These are phyloP conservation scores for Camillea tinctor DNA, from an alignment of 2,329 filamentous ascomycete species.

Conservation along the genomic window DNA sequence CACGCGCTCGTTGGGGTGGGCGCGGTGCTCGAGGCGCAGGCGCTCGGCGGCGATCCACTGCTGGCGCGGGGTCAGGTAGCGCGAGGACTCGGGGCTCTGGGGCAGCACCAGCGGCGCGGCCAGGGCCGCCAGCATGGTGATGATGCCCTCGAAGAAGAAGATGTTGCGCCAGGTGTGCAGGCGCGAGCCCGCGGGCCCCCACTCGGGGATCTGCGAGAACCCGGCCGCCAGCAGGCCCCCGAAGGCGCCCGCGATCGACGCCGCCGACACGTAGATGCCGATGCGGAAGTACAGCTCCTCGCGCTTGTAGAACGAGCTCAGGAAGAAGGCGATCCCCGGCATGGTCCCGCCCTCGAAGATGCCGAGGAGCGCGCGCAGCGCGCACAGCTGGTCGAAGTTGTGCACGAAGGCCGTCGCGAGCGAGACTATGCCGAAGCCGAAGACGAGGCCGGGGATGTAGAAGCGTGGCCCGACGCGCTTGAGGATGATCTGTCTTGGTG, in stretches of 20 bases:
- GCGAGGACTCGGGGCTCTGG: conserved; percentile 45
- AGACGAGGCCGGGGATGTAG: conserved; percentile 53
- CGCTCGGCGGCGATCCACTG: conserved; percentile 52
- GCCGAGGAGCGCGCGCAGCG: conserved; percentile 48
- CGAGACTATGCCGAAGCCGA: conserved; percentile 55
- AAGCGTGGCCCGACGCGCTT: conserved; percentile 52
- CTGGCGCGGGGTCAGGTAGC: conserved; percentile 52
- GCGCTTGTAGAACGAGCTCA: conserved; percentile 56
- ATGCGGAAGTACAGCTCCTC: conserved; percentile 55
- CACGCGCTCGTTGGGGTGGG: conserved; percentile 46
- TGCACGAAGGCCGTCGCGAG: conserved; percentile 53
- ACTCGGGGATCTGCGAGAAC: conserved; percentile 49
- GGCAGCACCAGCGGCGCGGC: conserved; percentile 53
- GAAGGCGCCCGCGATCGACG: conserved; percentile 56
- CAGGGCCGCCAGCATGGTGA: conserved; percentile 49
- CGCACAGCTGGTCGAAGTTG: conserved; percentile 46
- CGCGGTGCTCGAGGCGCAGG: conserved; percentile 48
- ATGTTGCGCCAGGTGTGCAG: conserved; percentile 58
- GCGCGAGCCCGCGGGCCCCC: conserved; percentile 43
- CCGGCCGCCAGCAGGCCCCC: conserved; percentile 56
- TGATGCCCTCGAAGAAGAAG: conserved; percentile 61
- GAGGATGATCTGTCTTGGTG: conserved; percentile 39
- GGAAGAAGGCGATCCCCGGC: conserved; percentile 56
- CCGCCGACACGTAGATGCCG: conserved; percentile 55
- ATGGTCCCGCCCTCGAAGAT: conserved; percentile 58